These are phyloP conservation scores for Fragaria iinumae DNA, from an alignment of 306 rosid genomes.

Conservation along the genomic window DNA sequence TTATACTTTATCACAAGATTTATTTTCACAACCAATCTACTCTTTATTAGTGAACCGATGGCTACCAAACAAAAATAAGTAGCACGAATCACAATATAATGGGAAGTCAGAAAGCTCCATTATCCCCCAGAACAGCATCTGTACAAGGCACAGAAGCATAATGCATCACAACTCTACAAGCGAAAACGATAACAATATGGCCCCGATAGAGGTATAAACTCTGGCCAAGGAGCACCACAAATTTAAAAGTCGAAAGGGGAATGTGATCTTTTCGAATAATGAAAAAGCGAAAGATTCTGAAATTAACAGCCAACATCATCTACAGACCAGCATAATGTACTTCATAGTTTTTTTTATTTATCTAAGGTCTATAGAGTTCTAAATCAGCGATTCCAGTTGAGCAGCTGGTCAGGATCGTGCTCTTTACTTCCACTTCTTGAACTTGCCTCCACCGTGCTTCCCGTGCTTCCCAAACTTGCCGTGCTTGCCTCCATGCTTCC, in stretches of 20 bases:
- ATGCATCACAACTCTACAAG: neutral
- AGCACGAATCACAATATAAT: neutral
- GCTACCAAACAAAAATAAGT: neutral
- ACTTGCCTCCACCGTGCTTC: conserved; percentile 41
- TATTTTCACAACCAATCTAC: neutral
- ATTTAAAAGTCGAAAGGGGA: neutral
- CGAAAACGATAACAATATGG: neutral
- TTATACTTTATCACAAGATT: neutral
- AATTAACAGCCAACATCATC: neutral
- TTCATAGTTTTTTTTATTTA: conserved; percentile 5
- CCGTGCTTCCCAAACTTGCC: conserved; percentile 38
- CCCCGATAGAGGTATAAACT: neutral
- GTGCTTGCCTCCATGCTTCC: conserved; percentile 27
- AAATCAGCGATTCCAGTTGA: neutral
- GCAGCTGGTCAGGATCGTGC: neutral
- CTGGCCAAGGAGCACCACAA: neutral
- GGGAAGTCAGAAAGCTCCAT: neutral
- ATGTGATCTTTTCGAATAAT: neutral
- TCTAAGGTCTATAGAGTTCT: neutral
- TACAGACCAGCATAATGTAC: conserved; percentile 5
- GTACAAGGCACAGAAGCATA: conserved; percentile 6
- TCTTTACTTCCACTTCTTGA: conserved; percentile 51
- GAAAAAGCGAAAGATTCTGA: conserved; percentile 6
- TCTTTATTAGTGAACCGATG: neutral
- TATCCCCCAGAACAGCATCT: neutral